Evolutionary conservation across 371 early-diverging fungal genomes (phyloP).

Genomic region (Mortierella sp.): DNA sequence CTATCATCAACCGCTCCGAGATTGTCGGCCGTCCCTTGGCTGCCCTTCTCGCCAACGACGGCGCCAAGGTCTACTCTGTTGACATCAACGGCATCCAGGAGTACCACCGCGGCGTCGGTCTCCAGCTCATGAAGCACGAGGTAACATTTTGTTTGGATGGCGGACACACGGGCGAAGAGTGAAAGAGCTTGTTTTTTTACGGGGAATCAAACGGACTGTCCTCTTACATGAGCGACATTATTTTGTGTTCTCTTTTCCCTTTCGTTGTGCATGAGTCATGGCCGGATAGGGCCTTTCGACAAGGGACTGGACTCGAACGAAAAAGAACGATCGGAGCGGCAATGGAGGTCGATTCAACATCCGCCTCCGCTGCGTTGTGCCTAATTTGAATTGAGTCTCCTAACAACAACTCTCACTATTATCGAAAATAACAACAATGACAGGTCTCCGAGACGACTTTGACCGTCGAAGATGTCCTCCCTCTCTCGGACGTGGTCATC

Average conservation of each 20-base stretch:
- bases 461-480: slow-evolving; percentile 84
- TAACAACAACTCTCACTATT: not conserved
- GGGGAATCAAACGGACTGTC: not conserved
- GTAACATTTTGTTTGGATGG: slow-evolving; percentile 43
- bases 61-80: slow-evolving; percentile 95
- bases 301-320: not conserved
- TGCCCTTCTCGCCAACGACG: slow-evolving; percentile 97
- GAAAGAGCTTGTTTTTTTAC: not conserved
- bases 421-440: not conserved
- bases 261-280: slow-evolving; percentile 4
- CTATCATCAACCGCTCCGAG: slow-evolving; percentile 95
- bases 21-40: slow-evolving; percentile 98
- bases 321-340: not conserved
- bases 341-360: not conserved
- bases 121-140: slow-evolving; percentile 84
- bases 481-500: slow-evolving; percentile 93
- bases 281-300: not conserved
- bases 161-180: not conserved
- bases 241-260: not conserved
- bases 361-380: not conserved
- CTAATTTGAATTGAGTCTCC: slow-evolving; percentile 1
- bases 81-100: slow-evolving; percentile 92
- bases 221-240: not conserved
- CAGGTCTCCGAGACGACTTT: slow-evolving; percentile 77
- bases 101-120: slow-evolving; percentile 88